Evolutionary conservation across 2,329 filamentous ascomycete species (phyloP).

Genomic region (Xylaria sp.): DNA sequence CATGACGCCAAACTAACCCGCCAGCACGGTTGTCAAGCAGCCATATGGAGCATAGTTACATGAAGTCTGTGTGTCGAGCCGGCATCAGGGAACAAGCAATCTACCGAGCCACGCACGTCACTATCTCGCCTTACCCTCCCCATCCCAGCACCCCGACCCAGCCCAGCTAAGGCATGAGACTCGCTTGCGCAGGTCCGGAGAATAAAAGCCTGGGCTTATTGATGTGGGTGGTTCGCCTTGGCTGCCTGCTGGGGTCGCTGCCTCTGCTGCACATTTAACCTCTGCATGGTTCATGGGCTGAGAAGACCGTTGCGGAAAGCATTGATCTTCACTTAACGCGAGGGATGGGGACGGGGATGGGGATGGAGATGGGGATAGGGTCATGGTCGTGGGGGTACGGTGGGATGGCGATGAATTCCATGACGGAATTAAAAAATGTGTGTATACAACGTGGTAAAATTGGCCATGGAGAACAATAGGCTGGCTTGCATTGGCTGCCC

Average conservation of each 20-base stretch:
- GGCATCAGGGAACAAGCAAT: too few relatives aligned
- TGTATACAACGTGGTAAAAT: too few relatives aligned
- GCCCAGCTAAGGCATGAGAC: not conserved
- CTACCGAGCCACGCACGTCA: not conserved
- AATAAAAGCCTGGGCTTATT: not conserved
- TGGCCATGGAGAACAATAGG: too few relatives aligned
- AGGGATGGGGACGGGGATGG: not conserved
- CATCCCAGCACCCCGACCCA: not conserved
- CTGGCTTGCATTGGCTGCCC: not conserved
- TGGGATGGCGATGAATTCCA: not conserved
- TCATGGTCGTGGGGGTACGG: too few relatives aligned
- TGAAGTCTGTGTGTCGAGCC: too few relatives aligned
- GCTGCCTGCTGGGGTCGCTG: not conserved
- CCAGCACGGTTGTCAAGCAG: too few relatives aligned
- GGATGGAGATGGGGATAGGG: too few relatives aligned
- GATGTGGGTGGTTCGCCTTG: not conserved
- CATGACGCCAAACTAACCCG: too few relatives aligned
- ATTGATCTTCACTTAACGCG: too few relatives aligned
- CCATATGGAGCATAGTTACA: too few relatives aligned
- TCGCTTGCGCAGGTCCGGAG: not conserved
- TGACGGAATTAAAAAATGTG: not conserved
- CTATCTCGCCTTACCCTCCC: conserved; percentile 9
- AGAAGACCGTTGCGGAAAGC: too few relatives aligned
- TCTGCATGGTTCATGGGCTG: too few relatives aligned
- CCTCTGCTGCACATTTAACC: not conserved